phyloP scores from a whole-genome alignment of 768 basidiomycete species.

The Cystobasidium ongulense region DNA sequence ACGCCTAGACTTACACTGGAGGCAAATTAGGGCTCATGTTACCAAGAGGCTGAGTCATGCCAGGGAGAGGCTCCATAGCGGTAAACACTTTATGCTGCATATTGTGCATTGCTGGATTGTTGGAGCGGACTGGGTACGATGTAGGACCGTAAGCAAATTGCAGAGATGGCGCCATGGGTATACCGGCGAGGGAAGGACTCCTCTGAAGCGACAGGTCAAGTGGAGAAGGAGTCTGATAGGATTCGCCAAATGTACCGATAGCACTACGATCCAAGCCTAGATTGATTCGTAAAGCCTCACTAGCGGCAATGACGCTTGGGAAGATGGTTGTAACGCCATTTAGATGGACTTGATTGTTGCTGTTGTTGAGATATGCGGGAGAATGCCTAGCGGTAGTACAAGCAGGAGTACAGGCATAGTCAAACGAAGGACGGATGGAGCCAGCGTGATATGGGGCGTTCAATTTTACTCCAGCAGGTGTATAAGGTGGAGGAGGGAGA shows the following conservation, averaged over 20 bases:
- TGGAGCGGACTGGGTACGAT: too few relatives aligned
- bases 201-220: background rate
- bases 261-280: constrained; percentile 3
- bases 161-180: too few relatives aligned
- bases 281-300: constrained; percentile 25
- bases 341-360: background rate
- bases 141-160: too few relatives aligned
- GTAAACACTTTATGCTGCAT: background rate
- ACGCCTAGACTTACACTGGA: constrained; percentile 9
- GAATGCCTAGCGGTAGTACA: too few relatives aligned
- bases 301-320: constrained; percentile 17
- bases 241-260: background rate
- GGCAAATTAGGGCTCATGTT: background rate
- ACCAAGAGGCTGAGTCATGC: constrained; percentile 4
- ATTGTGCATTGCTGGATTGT: background rate
- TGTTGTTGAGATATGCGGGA: too few relatives aligned
- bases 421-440: too few relatives aligned
- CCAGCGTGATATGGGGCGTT: too few relatives aligned
- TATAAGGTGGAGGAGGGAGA: background rate
- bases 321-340: background rate
- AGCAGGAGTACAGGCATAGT: too few relatives aligned
- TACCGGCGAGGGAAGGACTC: too few relatives aligned
- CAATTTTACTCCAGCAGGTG: background rate
- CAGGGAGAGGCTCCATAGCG: background rate
- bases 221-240: background rate